Percentiles rank a stretch among this genome's conserved stretches.
phyloP scores from a whole-genome alignment of 768 basidiomycete species.

The Termitomyces sp. region DNA sequence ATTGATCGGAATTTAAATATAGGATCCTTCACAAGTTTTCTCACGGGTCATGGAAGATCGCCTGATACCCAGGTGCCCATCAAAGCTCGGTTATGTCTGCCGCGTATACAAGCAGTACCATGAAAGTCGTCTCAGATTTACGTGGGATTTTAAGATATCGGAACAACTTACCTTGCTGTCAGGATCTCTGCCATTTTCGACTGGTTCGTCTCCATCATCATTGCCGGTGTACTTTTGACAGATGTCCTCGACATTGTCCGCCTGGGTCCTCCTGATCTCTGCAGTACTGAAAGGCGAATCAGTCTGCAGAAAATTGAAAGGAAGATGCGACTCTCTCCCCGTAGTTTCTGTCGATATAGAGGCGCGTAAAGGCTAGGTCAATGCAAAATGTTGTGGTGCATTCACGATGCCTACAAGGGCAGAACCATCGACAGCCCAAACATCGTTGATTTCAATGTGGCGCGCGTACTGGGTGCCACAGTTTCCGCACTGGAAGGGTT shows the following conservation, averaged over 20 bases:
- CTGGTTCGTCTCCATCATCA: constrained; percentile 23
- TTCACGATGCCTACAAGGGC: constrained; percentile 26
- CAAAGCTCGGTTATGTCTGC: constrained; percentile 19
- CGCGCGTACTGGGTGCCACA: constrained; percentile 25
- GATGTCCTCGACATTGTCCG: constrained; percentile 20
- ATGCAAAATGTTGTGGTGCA: background rate
- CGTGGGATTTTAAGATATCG: background rate
- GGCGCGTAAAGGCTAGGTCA: background rate
- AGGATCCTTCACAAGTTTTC: background rate
- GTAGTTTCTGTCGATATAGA: constrained; percentile 21
- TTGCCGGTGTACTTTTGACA: constrained; percentile 27
- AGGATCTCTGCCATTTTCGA: constrained; percentile 21
- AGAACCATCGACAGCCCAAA: constrained; percentile 25
- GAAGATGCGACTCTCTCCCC: constrained; percentile 21
- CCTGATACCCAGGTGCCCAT: background rate
- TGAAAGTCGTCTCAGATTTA: background rate
- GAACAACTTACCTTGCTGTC: constrained; percentile 21
- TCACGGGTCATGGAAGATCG: background rate
- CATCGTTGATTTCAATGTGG: constrained; percentile 24
- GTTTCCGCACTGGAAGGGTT: constrained; percentile 22
- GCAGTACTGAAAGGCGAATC: constrained; percentile 18
- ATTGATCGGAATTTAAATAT: background rate
- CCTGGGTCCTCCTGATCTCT: constrained; percentile 25
- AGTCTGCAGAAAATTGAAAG: background rate
- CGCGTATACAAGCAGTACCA: constrained; percentile 22